Evolutionary conservation across 805 yeast genomes (phyloP).

Genomic region (Metschnikowia similis): DNA sequence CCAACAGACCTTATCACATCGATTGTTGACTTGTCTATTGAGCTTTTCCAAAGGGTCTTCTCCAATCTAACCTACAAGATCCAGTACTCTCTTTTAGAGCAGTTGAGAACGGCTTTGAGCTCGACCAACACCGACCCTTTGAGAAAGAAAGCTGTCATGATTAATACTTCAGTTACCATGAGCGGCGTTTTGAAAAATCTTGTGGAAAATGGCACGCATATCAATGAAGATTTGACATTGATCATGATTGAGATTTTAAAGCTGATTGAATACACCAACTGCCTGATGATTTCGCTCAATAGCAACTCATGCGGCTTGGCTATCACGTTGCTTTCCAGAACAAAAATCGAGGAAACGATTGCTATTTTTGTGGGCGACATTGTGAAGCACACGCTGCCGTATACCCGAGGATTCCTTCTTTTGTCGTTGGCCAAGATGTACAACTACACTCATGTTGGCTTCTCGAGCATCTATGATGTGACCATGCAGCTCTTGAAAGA

Average conservation of each 20-base stretch:
- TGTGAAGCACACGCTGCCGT: constrained; percentile 62
- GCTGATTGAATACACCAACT: constrained; percentile 37
- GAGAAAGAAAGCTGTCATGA: constrained; percentile 44
- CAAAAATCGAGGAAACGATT: constrained; percentile 23
- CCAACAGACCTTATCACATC: constrained; percentile 30
- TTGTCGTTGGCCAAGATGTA: constrained; percentile 29
- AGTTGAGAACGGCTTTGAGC: constrained; percentile 52
- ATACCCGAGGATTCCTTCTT: constrained; percentile 45
- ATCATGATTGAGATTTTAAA: constrained; percentile 50
- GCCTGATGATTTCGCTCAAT: constrained; percentile 41
- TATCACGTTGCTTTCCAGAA: constrained; percentile 18
- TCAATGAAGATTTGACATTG: constrained; percentile 35
- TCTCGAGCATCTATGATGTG: constrained; percentile 49
- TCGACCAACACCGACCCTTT: constrained; percentile 31
- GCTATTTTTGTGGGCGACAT: constrained; percentile 50
- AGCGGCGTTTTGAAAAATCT: constrained; percentile 42
- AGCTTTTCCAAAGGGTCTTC: constrained; percentile 65
- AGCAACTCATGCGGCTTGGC: constrained; percentile 59
- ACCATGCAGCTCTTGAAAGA: constrained; percentile 60
- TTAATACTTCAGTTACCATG: constrained; percentile 63
- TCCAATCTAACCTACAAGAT: constrained; percentile 71
- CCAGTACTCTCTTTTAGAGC: constrained; percentile 85
- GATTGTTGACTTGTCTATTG: constrained; percentile 73
- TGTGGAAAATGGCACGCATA: constrained; percentile 14
- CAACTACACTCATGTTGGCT: constrained; percentile 25